Conservation (phyloP, 306 rosid species). For the Coriaria nepalensis region DNA sequence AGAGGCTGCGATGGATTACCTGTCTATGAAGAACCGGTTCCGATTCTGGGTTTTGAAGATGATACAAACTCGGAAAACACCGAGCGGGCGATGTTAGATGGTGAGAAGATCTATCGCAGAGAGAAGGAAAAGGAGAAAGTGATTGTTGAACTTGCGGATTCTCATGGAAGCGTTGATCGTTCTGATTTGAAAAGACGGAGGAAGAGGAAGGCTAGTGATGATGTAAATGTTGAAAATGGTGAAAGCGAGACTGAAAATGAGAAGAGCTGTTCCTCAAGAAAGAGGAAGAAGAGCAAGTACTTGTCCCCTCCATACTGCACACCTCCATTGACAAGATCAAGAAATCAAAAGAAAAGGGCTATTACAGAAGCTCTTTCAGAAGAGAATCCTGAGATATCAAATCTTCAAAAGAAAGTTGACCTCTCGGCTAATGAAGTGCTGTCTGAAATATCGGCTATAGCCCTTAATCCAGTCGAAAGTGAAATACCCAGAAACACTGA, state of each 20-base stretch:
- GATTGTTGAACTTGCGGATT: constrained; percentile 58
- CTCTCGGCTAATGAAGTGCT: constrained; percentile 28
- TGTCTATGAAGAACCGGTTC: constrained; percentile 29
- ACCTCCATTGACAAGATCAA: constrained; percentile 49
- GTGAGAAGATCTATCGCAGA: constrained; percentile 19
- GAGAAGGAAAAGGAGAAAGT: constrained; percentile 50
- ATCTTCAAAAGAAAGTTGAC: constrained; percentile 23
- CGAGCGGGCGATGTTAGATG: constrained; percentile 9
- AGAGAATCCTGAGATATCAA: constrained; percentile 5
- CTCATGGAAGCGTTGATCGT: constrained; percentile 15
- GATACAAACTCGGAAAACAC: background rate
- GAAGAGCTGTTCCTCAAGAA: constrained; percentile 29
- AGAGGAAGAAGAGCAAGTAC: constrained; percentile 78
- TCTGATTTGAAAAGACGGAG: constrained; percentile 9
- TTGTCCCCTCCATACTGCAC: constrained; percentile 25
- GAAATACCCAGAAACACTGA: constrained; percentile 19
- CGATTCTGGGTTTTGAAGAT: constrained; percentile 53
- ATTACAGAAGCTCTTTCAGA: constrained; percentile 11
- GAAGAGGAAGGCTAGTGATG: constrained; percentile 13
- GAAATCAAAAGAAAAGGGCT: constrained; percentile 18
- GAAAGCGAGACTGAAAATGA: constrained; percentile 18
- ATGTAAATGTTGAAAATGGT: constrained; percentile 8
- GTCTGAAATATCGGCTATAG: constrained; percentile 26
- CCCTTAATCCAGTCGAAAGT: constrained; percentile 19
- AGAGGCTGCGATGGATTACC: constrained; percentile 47